Conservation (phyloP, 495 filamentous ascomycete species). For the Cladorrhinum samala region DNA sequence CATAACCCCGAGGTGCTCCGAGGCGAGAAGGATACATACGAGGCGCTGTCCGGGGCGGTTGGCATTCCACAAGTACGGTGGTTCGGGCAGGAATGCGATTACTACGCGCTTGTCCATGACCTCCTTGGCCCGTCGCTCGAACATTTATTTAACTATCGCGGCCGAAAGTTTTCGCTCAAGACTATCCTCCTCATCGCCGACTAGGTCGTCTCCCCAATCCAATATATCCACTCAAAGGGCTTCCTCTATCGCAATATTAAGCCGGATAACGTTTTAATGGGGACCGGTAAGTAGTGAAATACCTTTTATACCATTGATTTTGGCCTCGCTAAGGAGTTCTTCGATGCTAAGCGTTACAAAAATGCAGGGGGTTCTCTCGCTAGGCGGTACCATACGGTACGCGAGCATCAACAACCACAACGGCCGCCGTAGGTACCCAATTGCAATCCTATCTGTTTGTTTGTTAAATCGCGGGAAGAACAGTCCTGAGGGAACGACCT, state of each 20-base stretch:
- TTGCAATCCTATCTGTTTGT: conserved; percentile 1
- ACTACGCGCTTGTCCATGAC: conserved; percentile 25
- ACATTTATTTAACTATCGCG: conserved; percentile 31
- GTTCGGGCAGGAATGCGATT: conserved; percentile 26
- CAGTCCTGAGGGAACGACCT: conserved; percentile 35
- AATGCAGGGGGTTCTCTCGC: conserved; percentile 4
- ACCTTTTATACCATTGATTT: conserved; percentile 30
- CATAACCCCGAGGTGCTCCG: conserved; percentile 15
- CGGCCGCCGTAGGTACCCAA: conserved; percentile 21
- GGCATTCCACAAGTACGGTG: conserved; percentile 30
- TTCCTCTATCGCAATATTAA: conserved; percentile 35
- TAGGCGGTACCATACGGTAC: conserved; percentile 18
- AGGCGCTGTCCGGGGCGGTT: conserved; percentile 16
- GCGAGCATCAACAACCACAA: conserved; percentile 30
- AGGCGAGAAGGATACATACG: conserved; percentile 22
- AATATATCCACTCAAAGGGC: conserved; percentile 30
- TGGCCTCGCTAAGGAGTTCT: conserved; percentile 20
- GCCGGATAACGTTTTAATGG: conserved; percentile 33
- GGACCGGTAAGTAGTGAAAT: conserved; percentile 27
- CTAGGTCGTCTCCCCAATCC: conserved; percentile 28
- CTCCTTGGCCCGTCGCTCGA: conserved; percentile 37
- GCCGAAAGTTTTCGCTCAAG: conserved; percentile 34
- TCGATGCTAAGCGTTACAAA: conserved; percentile 7
- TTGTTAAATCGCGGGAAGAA: no score
- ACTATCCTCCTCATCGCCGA: conserved; percentile 35